A percentile compares a stretch with the other conserved stretches of the same genome.
Evolutionary conservation across 306 rosid species (phyloP).

Genomic region (Luffa acutangula): DNA sequence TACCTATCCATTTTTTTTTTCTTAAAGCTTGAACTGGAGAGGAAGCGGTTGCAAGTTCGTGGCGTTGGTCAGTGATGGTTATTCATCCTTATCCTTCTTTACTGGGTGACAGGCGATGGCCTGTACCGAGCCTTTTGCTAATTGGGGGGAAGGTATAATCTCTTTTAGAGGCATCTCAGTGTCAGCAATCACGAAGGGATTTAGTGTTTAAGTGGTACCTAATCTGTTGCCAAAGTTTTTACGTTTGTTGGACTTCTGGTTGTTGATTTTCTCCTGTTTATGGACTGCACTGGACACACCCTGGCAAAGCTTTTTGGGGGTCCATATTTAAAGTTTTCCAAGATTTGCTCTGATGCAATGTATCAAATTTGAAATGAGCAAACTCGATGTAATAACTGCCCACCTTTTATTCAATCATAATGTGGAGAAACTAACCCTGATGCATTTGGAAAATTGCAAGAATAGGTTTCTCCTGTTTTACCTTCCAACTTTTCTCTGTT

Average conservation of each 20-base stretch:
- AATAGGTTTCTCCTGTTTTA: not conserved
- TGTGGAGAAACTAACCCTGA: not conserved
- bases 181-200: constrained; percentile 30
- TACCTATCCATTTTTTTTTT: constrained; percentile 3
- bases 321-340: not conserved
- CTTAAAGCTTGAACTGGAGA: constrained; percentile 67
- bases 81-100: not conserved
- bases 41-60: constrained; percentile 78
- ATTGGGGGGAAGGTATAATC: constrained; percentile 19
- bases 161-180: constrained; percentile 22
- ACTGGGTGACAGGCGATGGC: constrained; percentile 11
- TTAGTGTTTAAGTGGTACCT: constrained; percentile 11
- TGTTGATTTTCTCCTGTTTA: constrained; percentile 20
- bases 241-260: constrained; percentile 19
- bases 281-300: not conserved
- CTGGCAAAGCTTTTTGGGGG: not conserved
- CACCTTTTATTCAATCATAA: not conserved
- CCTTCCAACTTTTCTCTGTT: not conserved
- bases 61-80: constrained; percentile 42
- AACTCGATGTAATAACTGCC: not conserved
- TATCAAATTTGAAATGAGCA: not conserved
- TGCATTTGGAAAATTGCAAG: not conserved
- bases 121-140: constrained; percentile 18
- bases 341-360: constrained; percentile 1
- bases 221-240: constrained; percentile 11